phyloP scores from a whole-genome alignment of 164 flowering plant genomes.

The Amborella trichopoda region DNA sequence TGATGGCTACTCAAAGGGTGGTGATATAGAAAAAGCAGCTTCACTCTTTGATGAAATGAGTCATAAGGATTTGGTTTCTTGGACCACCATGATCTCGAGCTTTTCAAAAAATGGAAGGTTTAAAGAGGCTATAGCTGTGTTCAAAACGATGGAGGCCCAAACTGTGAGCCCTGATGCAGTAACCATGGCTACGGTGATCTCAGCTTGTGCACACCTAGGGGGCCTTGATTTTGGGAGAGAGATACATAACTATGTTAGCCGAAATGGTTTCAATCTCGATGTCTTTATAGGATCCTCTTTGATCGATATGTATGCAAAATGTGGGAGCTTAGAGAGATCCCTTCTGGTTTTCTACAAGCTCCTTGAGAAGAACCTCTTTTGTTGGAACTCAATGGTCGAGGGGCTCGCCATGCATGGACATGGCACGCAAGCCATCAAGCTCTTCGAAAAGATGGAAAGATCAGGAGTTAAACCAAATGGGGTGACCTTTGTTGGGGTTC shows the following conservation, averaged over 20 bases:
- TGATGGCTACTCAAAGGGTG: slow-evolving; percentile 46
- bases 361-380: slow-evolving; percentile 48
- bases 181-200: slow-evolving; percentile 53
- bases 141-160: slow-evolving; percentile 33
- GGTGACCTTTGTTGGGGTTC: slow-evolving; percentile 56
- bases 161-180: slow-evolving; percentile 51
- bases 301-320: slow-evolving; percentile 83
- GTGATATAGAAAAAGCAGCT: slow-evolving; percentile 41
- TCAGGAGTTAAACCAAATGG: slow-evolving; percentile 36
- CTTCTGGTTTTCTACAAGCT: slow-evolving; percentile 60
- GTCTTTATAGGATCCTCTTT: slow-evolving; percentile 72
- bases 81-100: slow-evolving; percentile 77
- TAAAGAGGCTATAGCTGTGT: slow-evolving; percentile 37
- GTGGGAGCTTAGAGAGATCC: slow-evolving; percentile 58
- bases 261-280: slow-evolving; percentile 35
- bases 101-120: slow-evolving; percentile 42
- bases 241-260: slow-evolving; percentile 32
- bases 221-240: slow-evolving; percentile 56
- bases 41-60: slow-evolving; percentile 42
- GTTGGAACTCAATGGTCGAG: slow-evolving; percentile 66
- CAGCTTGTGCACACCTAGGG: slow-evolving; percentile 84
- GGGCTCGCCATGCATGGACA: slow-evolving; percentile 63
- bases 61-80: slow-evolving; percentile 51
- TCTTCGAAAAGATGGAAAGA: slow-evolving; percentile 50
- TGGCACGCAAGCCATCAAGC: slow-evolving; percentile 42